Percentiles rank a stretch among this genome's conserved stretches.
Evolutionary conservation across 106 monocot genomes (phyloP).

Genomic region (Allium cepa): DNA sequence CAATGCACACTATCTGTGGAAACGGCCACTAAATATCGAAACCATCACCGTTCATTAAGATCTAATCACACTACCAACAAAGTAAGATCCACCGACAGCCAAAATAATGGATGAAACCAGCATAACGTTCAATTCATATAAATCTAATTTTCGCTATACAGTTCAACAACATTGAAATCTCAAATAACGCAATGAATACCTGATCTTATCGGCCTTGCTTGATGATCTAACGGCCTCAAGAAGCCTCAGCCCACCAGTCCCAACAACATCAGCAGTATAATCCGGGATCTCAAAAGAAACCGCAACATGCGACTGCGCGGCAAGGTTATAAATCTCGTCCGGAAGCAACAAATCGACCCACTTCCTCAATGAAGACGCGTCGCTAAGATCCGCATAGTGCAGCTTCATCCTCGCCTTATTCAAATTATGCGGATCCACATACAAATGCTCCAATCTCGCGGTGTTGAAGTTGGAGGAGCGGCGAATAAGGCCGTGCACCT

Average conservation of each 20-base stretch:
- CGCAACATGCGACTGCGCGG: constrained; percentile 97
- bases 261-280: constrained; percentile 95
- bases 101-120: no score
- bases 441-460: constrained; percentile 72
- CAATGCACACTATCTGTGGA: no score
- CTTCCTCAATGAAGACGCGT: constrained; percentile 91
- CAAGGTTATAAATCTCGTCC: constrained; percentile 97
- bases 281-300: constrained; percentile 99
- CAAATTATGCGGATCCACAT: constrained; percentile 86
- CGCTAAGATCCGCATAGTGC: constrained; percentile 97
- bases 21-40: no score
- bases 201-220: constrained; percentile 29
- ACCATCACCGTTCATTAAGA: no score
- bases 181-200: not conserved
- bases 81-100: no score
- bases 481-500: constrained; percentile 95
- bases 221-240: constrained; percentile 87
- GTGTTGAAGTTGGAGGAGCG: constrained; percentile 98
- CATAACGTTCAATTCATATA: no score
- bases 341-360: constrained; percentile 82
- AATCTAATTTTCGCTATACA: no score
- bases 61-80: no score
- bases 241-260: constrained; percentile 86
- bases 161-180: no score
- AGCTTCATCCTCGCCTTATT: constrained; percentile 86